phyloP scores from a whole-genome alignment of 352 stramenopile genomes.

The Hyaloperonospora brassicae region DNA sequence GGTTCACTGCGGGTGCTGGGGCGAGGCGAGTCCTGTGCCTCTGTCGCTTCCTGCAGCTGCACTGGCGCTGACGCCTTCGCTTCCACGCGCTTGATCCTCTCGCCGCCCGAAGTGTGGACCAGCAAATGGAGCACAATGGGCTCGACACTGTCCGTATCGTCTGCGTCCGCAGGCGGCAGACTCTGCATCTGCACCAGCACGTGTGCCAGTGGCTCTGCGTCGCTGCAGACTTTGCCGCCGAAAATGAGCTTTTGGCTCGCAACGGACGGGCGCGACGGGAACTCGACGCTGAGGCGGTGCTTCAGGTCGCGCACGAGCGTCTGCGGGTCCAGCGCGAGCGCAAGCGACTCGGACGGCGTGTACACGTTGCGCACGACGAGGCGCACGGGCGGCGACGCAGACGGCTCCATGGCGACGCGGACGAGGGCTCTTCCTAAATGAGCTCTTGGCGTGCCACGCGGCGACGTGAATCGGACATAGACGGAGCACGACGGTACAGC shows the following conservation, averaged over 20 bases:
- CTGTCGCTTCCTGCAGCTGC: slow-evolving; percentile 3
- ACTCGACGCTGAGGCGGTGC: slow-evolving; percentile 35
- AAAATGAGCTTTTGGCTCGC: slow-evolving; percentile 81
- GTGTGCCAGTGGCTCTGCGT: slow-evolving; percentile 40
- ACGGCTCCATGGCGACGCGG: slow-evolving; percentile 12
- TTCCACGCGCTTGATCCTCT: slow-evolving; percentile 11
- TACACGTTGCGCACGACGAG: slow-evolving; percentile 83
- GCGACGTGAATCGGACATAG: slow-evolving; percentile 8
- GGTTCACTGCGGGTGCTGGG: slow-evolving; percentile 2
- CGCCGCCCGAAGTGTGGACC: slow-evolving; percentile 29
- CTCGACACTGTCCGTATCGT: slow-evolving; percentile 16
- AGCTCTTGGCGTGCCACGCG: slow-evolving; percentile 7
- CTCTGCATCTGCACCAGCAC: slow-evolving; percentile 41
- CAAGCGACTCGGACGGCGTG: slow-evolving; percentile 38
- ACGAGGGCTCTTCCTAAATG: slow-evolving; percentile 10
- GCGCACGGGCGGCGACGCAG: slow-evolving; percentile 28
- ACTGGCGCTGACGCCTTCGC: slow-evolving; percentile 10
- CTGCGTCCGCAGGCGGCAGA: slow-evolving; percentile 18
- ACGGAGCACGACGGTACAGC: background rate
- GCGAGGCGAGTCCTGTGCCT: slow-evolving; percentile 25
- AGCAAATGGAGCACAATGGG: slow-evolving; percentile 73
- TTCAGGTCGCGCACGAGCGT: slow-evolving; percentile 56
- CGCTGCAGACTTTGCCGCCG: slow-evolving; percentile 76
- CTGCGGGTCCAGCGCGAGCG: slow-evolving; percentile 32
- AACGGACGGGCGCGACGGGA: slow-evolving; percentile 38